phyloP scores from a whole-genome alignment of 2,329 filamentous ascomycete species.

The Fonsecaea erecta region DNA sequence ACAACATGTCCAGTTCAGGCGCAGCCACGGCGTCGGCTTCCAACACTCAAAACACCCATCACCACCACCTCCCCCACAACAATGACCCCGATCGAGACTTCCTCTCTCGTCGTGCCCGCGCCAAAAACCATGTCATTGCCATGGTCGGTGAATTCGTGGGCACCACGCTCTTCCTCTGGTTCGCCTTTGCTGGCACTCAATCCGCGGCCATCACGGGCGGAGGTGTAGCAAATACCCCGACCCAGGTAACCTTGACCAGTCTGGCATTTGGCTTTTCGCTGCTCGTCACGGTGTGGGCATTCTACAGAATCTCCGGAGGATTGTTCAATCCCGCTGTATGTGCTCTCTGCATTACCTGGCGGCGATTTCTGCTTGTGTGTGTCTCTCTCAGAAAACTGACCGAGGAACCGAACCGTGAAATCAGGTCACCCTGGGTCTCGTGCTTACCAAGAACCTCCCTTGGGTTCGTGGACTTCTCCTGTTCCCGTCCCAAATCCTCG shows the following conservation, averaged over 20 bases:
- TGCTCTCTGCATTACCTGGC: background rate
- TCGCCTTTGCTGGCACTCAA: constrained; percentile 54
- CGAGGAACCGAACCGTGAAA: background rate
- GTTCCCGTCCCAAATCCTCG: constrained; percentile 62
- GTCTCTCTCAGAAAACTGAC: background rate
- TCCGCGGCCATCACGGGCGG: constrained; percentile 41
- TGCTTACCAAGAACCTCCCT: constrained; percentile 60
- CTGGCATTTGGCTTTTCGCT: constrained; percentile 53
- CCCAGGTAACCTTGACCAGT: constrained; percentile 32
- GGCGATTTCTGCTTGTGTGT: background rate
- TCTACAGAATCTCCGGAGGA: constrained; percentile 57
- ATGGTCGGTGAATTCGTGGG: constrained; percentile 57
- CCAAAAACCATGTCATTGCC: constrained; percentile 43
- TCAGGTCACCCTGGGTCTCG: constrained; percentile 61
- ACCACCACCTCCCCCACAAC: constrained; percentile 11
- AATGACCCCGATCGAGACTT: constrained; percentile 17
- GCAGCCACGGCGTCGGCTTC: background rate
- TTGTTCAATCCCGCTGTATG: constrained; percentile 57
- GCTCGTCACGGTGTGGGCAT: constrained; percentile 59
- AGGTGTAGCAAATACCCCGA: constrained; percentile 11
- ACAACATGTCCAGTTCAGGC: background rate
- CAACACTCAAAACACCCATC: background rate
- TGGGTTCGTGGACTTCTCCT: constrained; percentile 58
- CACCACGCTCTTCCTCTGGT: constrained; percentile 57
- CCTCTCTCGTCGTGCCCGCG: constrained; percentile 2